Percentiles rank a stretch among this genome's conserved stretches.
These are phyloP conservation scores for Entomophthora muscae DNA, from an alignment of 371 early-diverging fungal species.

Conservation along the genomic window DNA sequence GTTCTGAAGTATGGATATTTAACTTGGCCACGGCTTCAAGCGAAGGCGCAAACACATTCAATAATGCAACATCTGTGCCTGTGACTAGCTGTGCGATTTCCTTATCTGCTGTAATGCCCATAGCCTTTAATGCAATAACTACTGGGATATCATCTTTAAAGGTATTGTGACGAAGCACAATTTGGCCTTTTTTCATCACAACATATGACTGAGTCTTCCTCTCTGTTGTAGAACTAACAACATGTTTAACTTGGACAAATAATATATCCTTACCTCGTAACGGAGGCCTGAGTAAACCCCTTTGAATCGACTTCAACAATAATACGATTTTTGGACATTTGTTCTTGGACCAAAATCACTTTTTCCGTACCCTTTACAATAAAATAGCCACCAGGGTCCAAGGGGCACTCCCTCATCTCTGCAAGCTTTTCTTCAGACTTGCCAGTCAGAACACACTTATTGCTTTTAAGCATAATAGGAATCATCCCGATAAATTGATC, in stretches of 20 bases:
- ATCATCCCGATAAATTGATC: constrained; percentile 90
- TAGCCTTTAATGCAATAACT: constrained; percentile 70
- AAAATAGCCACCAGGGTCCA: constrained; percentile 99
- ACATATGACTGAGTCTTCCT: constrained; percentile 96
- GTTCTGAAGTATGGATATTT: constrained; percentile 70
- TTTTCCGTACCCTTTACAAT: constrained; percentile 97
- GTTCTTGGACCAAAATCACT: constrained; percentile 99
- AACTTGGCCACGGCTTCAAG: constrained; percentile 72
- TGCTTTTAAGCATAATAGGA: constrained; percentile 97
- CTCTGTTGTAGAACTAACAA: constrained; percentile 80
- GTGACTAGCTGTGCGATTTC: constrained; percentile 92
- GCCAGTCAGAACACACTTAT: constrained; percentile 71
- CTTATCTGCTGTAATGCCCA: constrained; percentile 91
- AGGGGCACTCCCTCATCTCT: constrained; percentile 86
- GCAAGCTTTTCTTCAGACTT: constrained; percentile 67
- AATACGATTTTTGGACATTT: constrained; percentile 99
- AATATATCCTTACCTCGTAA: constrained; percentile 32
- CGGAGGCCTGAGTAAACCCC: constrained; percentile 67
- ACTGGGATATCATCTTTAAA: constrained; percentile 89
- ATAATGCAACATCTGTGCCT: constrained; percentile 62
- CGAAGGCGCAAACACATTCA: constrained; percentile 74
- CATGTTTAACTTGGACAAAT: neutral
- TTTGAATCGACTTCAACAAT: constrained; percentile 89
- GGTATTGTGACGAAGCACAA: constrained; percentile 92
- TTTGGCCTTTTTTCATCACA: constrained; percentile 49